Percentiles rank a stretch among this genome's conserved stretches.
Evolutionary conservation across 768 basidiomycete species (phyloP).

Genomic region (Cyathus striatus): DNA sequence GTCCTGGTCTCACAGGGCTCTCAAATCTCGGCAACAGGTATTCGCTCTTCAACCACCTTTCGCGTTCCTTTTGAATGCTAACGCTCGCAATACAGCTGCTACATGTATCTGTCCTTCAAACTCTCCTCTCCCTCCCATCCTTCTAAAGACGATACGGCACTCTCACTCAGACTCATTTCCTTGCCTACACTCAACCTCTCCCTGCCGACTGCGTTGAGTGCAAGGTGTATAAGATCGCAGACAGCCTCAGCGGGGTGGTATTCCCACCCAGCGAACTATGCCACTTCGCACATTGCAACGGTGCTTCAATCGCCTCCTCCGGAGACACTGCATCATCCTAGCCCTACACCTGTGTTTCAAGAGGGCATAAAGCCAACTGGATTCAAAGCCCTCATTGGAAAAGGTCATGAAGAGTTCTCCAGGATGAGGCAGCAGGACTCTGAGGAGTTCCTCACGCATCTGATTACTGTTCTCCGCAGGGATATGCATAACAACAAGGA

Average conservation of each 20-base stretch:
- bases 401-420: conserved; percentile 88
- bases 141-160: conserved; percentile 71
- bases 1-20: conserved; percentile 83
- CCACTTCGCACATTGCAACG: too few species aligned
- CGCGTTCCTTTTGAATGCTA: neutral
- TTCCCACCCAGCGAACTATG: conserved; percentile 48
- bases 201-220: conserved; percentile 91
- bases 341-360: conserved; percentile 62
- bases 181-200: conserved; percentile 55
- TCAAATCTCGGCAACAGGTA: conserved; percentile 90
- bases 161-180: conserved; percentile 40
- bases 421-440: conserved; percentile 98
- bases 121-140: conserved; percentile 71
- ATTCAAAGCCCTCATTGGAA: conserved; percentile 88
- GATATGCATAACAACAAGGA: conserved; percentile 49
- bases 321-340: conserved; percentile 15
- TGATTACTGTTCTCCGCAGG: conserved; percentile 69
- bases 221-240: conserved; percentile 88
- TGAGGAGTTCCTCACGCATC: conserved; percentile 87
- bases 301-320: neutral
- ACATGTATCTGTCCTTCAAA: conserved; percentile 94
- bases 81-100: conserved; percentile 71
- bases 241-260: conserved; percentile 94
- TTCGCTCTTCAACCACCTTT: neutral
- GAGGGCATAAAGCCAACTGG: conserved; percentile 75